A percentile compares a stretch with the other conserved stretches of the same genome.
Evolutionary conservation across 768 basidiomycete genomes (phyloP).

Genomic region (Ramaria sp.): DNA sequence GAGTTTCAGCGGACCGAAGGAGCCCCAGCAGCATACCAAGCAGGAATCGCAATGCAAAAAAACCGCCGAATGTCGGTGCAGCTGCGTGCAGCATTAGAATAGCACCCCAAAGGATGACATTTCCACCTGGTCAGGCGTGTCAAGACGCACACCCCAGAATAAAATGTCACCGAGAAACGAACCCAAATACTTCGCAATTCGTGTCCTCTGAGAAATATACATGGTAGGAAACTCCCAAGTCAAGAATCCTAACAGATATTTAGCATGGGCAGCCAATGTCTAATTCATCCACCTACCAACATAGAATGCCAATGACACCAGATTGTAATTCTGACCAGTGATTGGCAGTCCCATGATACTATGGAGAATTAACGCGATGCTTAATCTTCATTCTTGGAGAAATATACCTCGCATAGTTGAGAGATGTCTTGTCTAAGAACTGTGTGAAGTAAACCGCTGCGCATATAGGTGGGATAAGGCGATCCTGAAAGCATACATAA

Average conservation of each 20-base stretch:
- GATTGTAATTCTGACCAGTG: conserved; percentile 9
- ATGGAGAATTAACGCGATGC: not conserved
- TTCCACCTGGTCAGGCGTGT: conserved; percentile 6
- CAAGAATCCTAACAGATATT: not conserved
- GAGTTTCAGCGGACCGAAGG: not conserved
- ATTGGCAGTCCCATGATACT: conserved; percentile 16
- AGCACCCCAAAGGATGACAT: conserved; percentile 15
- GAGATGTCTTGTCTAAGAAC: conserved; percentile 57
- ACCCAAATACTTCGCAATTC: conserved; percentile 14
- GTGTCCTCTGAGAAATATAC: conserved; percentile 11
- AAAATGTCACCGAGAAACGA: not conserved
- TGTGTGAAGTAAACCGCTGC: conserved; percentile 63
- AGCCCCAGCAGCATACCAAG: conserved; percentile 3
- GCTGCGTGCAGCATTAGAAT: conserved; percentile 14
- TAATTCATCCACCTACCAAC: conserved; percentile 6
- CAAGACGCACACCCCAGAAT: not conserved
- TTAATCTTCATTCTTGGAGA: not conserved
- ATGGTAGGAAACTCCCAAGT: conserved; percentile 15
- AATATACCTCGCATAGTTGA: conserved; percentile 56
- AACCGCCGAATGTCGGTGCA: conserved; percentile 10
- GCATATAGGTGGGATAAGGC: conserved; percentile 42
- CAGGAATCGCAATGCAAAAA: conserved; percentile 16
- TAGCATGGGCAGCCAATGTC: no score
- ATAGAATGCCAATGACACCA: conserved; percentile 13
- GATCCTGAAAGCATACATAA: conserved; percentile 26